phyloP scores from a whole-genome alignment of 768 basidiomycete genomes.

The Lentinula boryana region DNA sequence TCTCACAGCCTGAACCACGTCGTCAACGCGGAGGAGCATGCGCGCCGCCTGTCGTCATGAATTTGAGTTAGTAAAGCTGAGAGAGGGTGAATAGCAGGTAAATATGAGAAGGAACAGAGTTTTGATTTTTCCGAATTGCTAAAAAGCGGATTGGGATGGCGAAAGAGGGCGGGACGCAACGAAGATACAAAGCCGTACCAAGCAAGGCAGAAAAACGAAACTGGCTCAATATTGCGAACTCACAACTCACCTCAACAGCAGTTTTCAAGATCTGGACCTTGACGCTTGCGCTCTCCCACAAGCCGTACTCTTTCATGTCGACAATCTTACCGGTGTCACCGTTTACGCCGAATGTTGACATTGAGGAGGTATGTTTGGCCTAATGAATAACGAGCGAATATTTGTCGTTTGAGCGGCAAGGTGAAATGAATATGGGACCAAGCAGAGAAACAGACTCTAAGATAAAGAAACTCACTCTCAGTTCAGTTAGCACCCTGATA shows the following conservation, averaged over 20 bases:
- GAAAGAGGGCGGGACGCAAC: too few relatives aligned
- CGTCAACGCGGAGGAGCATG: slow-evolving; percentile 88
- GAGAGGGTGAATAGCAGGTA: not conserved
- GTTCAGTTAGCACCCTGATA: slow-evolving; percentile 87
- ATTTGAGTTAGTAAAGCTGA: not conserved
- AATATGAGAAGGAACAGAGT: not conserved
- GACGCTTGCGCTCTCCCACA: slow-evolving; percentile 95
- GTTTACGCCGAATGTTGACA: slow-evolving; percentile 89
- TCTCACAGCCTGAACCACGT: slow-evolving; percentile 85
- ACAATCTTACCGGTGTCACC: slow-evolving; percentile 95
- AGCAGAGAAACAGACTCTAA: not conserved
- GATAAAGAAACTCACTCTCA: slow-evolving; percentile 56
- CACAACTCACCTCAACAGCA: slow-evolving; percentile 71
- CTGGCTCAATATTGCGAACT: too few relatives aligned
- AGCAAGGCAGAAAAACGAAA: too few relatives aligned
- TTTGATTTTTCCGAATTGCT: not conserved
- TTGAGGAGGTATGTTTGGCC: slow-evolving; percentile 94
- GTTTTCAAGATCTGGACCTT: slow-evolving; percentile 97
- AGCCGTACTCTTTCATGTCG: slow-evolving; percentile 91
- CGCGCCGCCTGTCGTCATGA: slow-evolving; percentile 60
- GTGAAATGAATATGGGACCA: not conserved
- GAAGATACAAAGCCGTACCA: too few relatives aligned
- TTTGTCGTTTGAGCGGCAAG: slow-evolving; percentile 2
- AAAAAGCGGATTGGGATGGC: too few relatives aligned
- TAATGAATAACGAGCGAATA: slow-evolving; percentile 20